Base-by-base conservation (phyloP, 352 stramenopile genomes). In the Globisporangium mamillatum region DNA sequence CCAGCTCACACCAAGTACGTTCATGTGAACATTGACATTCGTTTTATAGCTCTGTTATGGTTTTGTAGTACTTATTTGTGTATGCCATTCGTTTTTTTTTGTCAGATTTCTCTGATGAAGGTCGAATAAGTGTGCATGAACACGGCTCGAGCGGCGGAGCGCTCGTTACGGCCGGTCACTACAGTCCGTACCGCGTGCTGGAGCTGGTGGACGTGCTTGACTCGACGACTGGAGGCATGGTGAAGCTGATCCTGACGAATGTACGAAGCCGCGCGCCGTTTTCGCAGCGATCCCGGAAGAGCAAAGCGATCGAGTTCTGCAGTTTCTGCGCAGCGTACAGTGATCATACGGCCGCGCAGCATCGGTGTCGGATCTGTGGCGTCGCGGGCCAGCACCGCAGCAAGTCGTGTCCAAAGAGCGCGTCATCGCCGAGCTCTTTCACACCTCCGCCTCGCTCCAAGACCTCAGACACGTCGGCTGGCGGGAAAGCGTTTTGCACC, bases 151-250 rank as follows among this genome's bases (percentile, higher is more conserved):
- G 9, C 38, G 54, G 22, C 5, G 22, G 22, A 1, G 25, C 20
- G 58, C 48, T 57, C 8, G 48, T 70, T 32, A 46, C 63, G 14
- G 4, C 69, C 2, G 75, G 68, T 8, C 74, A 78, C 24, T 78
- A 84, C 66, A 82, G 71, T 53, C 75, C 79, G 22, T 91, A 90
- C 66, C 76, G 80, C n/a, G 81, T 92, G 60, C 69, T 92, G 10
- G 84, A 92, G 60, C 75, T 94, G 2, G 78, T 92, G 29, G 84
- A 93, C 64, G 79, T 92, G 55, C 73, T 93, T 46, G 86, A 94
- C 65, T 84, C 84, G 29, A 90, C 80, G 8, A 93, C 86, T 0
- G 84, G 84, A 5, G 86, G 83, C 16, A 86, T 92, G 77, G 86
- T 92, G 36, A 89, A 91, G 71, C 74, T 76, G 5, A 82, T 94